Evolutionary conservation across 73 alveolate genomes (phyloP), one percentile per base, ranked within the genome.

Genomic region (Blepharisma stoltei): DNA sequence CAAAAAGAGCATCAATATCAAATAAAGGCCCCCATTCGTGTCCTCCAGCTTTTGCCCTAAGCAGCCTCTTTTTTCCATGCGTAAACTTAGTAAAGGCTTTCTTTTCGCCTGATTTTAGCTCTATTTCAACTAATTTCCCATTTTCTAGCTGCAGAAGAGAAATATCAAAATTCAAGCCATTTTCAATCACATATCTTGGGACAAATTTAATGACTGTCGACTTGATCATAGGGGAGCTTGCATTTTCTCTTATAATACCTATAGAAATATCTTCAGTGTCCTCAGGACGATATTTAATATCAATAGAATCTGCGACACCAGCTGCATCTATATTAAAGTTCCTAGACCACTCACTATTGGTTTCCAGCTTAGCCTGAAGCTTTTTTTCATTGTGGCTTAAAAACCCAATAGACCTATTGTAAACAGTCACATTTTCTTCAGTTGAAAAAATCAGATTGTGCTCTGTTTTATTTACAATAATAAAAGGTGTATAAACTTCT

Each of bases 161-260:
- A 32, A 32, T 32, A 32, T 32, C 69, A 27, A 67, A 78, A 21
- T 53, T 68, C 18, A 81, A 46, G 73, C 60, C 20, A 54, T 86
- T 86, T 60, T 38, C 46, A 20, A 86, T 18, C 14, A 83, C 71
- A 46, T 81, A 87, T 27, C 94, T 23, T 6, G 91, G 91, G 14
- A 84, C 94, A 25, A 87, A 37, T 38, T 47, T 78, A 21, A 87
- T 80, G 20, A 80, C 54, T 43, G 78, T 87, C 11, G 94, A 83
- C 46, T 66, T 70, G 50, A 65, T 70, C 49, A 43, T 78, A 27
- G 87, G 83, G 5, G 54, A 9, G 55, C 71, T 14, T 21, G 80
- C 88, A 20, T 14, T 20, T n/a, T 8, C 38, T 60, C 14, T 38
- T 20, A 14, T 60, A 20, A 60, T 25, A 14, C 73, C 73, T 14